Evolutionary conservation across 2,329 filamentous ascomycete species (phyloP), one percentile per base, ranked within the genome.

Genomic region (Colletotrichum gloeosporioides): DNA sequence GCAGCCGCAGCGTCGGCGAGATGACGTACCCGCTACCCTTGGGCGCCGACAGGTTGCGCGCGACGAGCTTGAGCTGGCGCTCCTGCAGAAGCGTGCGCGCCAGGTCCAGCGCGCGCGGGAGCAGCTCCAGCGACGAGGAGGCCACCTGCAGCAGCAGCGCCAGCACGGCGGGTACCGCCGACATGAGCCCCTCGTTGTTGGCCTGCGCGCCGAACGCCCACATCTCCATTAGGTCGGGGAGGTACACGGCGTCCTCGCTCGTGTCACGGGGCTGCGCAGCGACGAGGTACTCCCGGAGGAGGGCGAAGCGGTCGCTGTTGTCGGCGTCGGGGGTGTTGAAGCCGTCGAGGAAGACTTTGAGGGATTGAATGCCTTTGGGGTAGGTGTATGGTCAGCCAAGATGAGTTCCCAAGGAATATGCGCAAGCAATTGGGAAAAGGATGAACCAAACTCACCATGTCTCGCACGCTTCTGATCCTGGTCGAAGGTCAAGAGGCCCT

Each of bases 1-100:
- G 89, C 68, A 99, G 87, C 73, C 96, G 93, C 75, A 99, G 87
- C 29, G 95, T 96, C 1, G 97, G 96, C 4, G 95, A 97, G 77
- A 98, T 96, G 75, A 99, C 88, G 84, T 95, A 95, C 53, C 96
- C 95, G 82, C 98, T 98, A 64, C 92, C 90, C 84, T 95, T 96
- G 29, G 95, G 93, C 0, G 95, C 92, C 5, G 95, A 93, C 22
- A 99, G 86, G 76, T 95, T 95, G 76, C 93, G 93, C 36, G 95
- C 93, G 29, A 99, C 86, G 4, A 98, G 90, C 79, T 96, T 95
- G 78, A 96, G 89, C 79, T 98, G 95, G 31, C 93, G 91, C 78
- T 94, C 94, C 80, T 96, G 94, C 32, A 99, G 86, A 57, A 99
- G 87, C 18, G 95, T 95, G 79, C 95, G 94, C 83, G 95, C 96